Evolutionary conservation across 495 filamentous ascomycete species (phyloP).

Genomic region (Aspergillus nidulans): DNA sequence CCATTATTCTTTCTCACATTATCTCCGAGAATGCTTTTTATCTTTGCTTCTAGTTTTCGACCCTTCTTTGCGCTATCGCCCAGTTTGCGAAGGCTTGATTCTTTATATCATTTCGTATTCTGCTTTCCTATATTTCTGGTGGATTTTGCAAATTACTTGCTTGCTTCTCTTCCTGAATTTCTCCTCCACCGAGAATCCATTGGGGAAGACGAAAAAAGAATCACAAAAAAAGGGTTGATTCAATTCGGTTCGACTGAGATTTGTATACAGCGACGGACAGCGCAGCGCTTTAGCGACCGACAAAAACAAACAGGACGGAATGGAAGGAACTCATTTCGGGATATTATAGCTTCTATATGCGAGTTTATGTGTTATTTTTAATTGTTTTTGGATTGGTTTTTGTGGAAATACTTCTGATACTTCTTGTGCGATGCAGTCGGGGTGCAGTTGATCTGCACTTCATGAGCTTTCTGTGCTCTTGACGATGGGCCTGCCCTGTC

Average conservation of each 20-base stretch:
- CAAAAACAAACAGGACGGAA: constrained; percentile 4
- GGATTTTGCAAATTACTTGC: neutral
- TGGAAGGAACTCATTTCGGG: constrained; percentile 1
- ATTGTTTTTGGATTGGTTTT: neutral
- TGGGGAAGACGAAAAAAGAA: neutral
- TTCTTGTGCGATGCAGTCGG: neutral
- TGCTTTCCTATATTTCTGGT: neutral
- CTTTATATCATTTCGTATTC: constrained; percentile 7
- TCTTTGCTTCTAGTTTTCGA: neutral
- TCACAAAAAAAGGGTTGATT: constrained; percentile 2
- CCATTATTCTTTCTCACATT: neutral
- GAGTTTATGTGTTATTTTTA: neutral
- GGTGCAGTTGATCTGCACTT: neutral
- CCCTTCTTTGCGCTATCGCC: neutral
- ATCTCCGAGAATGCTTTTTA: neutral
- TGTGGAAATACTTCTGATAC: neutral
- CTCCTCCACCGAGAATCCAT: neutral
- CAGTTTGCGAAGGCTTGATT: neutral
- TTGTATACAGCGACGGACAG: constrained; percentile 8
- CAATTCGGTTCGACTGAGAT: neutral
- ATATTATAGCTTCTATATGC: constrained; percentile 2
- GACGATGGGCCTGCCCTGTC: neutral
- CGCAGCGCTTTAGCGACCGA: neutral
- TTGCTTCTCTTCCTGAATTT: neutral
- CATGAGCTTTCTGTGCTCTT: neutral